Evolutionary conservation across 371 early-diverging fungal genomes (phyloP).

Genomic region (Mortierella sp.): DNA sequence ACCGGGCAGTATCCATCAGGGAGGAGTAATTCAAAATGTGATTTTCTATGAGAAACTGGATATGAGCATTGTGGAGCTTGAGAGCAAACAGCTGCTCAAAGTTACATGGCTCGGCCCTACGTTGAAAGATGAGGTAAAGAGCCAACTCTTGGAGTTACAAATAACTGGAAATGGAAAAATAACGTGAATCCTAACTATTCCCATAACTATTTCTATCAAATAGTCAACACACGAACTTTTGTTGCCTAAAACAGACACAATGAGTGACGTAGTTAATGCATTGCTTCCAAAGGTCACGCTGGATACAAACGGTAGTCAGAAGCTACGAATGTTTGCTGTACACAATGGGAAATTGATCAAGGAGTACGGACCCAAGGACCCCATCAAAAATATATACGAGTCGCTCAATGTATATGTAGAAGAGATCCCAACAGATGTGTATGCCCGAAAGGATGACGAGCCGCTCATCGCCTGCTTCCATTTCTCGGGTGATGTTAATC

Average conservation of each 20-base stretch:
- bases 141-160: neutral
- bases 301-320: constrained; percentile 40
- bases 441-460: constrained; percentile 60
- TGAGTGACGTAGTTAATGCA: constrained; percentile 72
- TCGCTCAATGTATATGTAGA: constrained; percentile 54
- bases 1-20: constrained; percentile 34
- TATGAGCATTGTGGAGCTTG: constrained; percentile 83
- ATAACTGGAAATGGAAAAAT: neutral
- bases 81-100: constrained; percentile 75
- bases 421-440: constrained; percentile 77
- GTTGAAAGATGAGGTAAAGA: constrained; percentile 61
- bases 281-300: constrained; percentile 65
- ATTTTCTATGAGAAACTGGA: constrained; percentile 89
- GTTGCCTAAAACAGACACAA: constrained; percentile 68
- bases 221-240: constrained; percentile 62
- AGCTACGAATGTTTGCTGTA: constrained; percentile 62
- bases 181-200: constrained; percentile 2
- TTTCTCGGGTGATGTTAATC: constrained; percentile 73
- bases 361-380: constrained; percentile 57
- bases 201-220: constrained; percentile 25
- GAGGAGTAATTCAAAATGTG: constrained; percentile 18
- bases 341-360: constrained; percentile 58
- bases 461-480: constrained; percentile 78
- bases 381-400: constrained; percentile 55
- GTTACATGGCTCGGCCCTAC: constrained; percentile 68